Percentiles rank a stretch among this genome's conserved stretches.
Conservation (phyloP, 768 basidiomycete species). For the Lentinula lateritia region DNA sequence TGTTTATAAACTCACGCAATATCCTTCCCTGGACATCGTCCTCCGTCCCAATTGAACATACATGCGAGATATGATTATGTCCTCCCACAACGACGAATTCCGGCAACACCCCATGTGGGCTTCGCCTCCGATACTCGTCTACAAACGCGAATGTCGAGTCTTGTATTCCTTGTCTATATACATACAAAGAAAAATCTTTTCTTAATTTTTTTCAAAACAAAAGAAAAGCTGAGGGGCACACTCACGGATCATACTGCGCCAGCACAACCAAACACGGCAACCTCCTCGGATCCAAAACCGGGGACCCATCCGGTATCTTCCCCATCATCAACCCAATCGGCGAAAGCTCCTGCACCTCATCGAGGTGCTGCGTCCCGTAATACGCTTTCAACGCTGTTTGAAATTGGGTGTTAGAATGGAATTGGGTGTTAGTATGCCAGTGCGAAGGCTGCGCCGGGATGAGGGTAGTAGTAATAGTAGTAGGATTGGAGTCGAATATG, state of each 20-base stretch:
- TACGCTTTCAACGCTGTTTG: neutral
- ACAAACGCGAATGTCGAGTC: neutral
- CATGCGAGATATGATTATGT: neutral
- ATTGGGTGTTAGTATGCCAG: neutral
- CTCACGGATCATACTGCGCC: slow-evolving; percentile 1
- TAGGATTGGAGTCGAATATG: neutral
- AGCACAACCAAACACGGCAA: neutral
- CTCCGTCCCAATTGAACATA: neutral
- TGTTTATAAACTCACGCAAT: neutral
- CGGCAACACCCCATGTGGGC: neutral
- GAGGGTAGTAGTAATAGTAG: too few relatives aligned
- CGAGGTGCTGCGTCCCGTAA: neutral
- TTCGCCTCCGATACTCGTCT: neutral
- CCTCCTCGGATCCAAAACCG: neutral
- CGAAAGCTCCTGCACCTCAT: neutral
- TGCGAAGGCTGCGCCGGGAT: too few relatives aligned
- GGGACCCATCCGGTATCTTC: neutral
- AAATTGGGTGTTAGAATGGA: too few relatives aligned
- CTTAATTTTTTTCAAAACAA: too few relatives aligned
- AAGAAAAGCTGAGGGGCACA: too few relatives aligned
- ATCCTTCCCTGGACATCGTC: neutral
- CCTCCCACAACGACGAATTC: neutral
- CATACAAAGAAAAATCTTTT: too few relatives aligned
- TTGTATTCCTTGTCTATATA: neutral
- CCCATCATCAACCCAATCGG: neutral